Evolutionary conservation across 1,139 yeast species (phyloP).

Genomic region (Suhomyces anneliseae): DNA sequence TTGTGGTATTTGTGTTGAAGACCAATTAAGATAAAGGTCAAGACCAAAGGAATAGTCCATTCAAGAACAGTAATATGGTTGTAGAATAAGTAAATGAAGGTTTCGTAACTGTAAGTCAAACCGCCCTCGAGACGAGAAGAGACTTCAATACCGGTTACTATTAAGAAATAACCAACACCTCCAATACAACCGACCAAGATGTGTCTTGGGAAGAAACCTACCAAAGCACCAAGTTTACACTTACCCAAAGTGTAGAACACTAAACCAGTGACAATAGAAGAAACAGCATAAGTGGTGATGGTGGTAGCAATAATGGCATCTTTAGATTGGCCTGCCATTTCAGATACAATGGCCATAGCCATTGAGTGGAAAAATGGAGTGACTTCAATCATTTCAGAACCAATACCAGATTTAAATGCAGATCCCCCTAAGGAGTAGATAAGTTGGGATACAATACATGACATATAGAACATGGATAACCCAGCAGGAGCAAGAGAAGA

Average conservation of each 20-base stretch:
- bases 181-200: constrained; percentile 96
- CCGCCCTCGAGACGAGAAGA: constrained; percentile 78
- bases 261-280: constrained; percentile 82
- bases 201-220: constrained; percentile 95
- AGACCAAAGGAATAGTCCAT: constrained; percentile 69
- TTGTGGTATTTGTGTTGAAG: constrained; percentile 68
- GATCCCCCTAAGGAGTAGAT: constrained; percentile 90
- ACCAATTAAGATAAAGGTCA: constrained; percentile 59
- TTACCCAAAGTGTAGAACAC: constrained; percentile 78
- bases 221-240: constrained; percentile 76
- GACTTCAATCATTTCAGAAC: constrained; percentile 97
- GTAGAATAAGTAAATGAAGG: constrained; percentile 49
- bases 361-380: constrained; percentile 96
- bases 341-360: constrained; percentile 70
- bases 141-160: constrained; percentile 90
- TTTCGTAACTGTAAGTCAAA: constrained; percentile 59
- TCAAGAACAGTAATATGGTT: constrained; percentile 49
- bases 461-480: constrained; percentile 87
- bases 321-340: constrained; percentile 49
- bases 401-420: constrained; percentile 84
- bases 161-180: constrained; percentile 92
- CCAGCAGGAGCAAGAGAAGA: constrained; percentile 84
- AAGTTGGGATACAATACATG: constrained; percentile 83
- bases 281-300: constrained; percentile 77
- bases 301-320: constrained; percentile 82